Conservation (phyloP, 2,329 filamentous ascomycete genomes). For the Dichotomopilus funicola region DNA sequence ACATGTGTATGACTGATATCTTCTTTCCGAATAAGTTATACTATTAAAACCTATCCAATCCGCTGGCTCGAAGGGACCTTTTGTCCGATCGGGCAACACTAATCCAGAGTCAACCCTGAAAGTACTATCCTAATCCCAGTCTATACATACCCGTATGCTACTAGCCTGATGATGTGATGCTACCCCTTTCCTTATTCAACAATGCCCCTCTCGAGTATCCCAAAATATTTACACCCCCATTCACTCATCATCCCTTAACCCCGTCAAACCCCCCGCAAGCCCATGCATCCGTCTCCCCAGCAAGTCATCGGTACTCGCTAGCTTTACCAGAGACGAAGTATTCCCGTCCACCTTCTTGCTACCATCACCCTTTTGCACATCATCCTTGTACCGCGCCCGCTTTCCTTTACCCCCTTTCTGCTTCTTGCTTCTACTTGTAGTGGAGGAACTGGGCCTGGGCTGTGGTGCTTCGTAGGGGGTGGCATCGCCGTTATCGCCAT, state of each 20-base stretch:
- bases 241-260: conserved; percentile 36
- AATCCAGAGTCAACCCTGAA: too few relatives aligned
- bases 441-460: not conserved
- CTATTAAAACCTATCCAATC: too few relatives aligned
- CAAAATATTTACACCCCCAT: not conserved
- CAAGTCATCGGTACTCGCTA: conserved; percentile 53
- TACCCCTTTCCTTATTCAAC: too few relatives aligned
- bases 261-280: conserved; percentile 47
- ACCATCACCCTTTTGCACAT: conserved; percentile 30
- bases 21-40: too few relatives aligned
- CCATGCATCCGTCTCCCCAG: conserved; percentile 53
- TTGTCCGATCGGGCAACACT: too few relatives aligned
- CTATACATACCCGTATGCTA: too few relatives aligned
- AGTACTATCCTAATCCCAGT: too few relatives aligned
- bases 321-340: conserved; percentile 36
- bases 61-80: too few relatives aligned
- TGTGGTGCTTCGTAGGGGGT: not conserved
- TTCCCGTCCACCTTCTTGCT: too few relatives aligned
- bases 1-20: too few relatives aligned
- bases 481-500: not conserved
- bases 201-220: too few relatives aligned
- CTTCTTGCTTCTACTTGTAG: conserved; percentile 11
- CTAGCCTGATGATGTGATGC: too few relatives aligned
- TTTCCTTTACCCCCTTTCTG: conserved; percentile 26
- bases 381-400: conserved; percentile 32